phyloP scores from a whole-genome alignment of 495 filamentous ascomycete species.

The Polyplosphaeria fusca region DNA sequence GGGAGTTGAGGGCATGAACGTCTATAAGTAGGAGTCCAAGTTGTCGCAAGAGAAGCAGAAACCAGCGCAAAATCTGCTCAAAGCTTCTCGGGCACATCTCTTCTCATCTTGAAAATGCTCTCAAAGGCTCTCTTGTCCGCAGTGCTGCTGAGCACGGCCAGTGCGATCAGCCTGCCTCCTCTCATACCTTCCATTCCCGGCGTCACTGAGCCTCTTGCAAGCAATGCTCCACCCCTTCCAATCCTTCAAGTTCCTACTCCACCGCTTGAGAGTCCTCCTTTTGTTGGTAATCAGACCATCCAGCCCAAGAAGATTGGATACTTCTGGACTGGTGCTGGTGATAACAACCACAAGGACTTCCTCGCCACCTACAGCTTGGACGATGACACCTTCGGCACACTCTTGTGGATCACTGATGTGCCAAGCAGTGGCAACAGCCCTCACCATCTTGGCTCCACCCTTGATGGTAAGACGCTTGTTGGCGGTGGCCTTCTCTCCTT shows the following conservation, averaged over 20 bases:
- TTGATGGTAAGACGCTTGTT: constrained; percentile 57
- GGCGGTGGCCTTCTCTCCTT: constrained; percentile 61
- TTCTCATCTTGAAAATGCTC: constrained; percentile 11
- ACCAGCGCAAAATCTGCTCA: constrained; percentile 20
- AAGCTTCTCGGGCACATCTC: constrained; percentile 2
- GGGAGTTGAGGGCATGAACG: neutral
- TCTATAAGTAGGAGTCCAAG: constrained; percentile 7
- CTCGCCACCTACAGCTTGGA: constrained; percentile 59
- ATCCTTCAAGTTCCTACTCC: constrained; percentile 60
- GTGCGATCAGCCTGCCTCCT: constrained; percentile 47
- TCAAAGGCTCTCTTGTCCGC: constrained; percentile 15
- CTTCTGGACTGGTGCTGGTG: constrained; percentile 60
- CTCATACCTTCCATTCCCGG: constrained; percentile 60
- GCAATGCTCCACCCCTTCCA: constrained; percentile 52
- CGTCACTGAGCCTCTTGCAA: constrained; percentile 53
- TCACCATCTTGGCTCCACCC: constrained; percentile 57
- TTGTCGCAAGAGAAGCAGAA: neutral
- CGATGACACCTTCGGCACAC: constrained; percentile 60
- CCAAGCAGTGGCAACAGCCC: constrained; percentile 60
- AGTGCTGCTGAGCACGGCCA: constrained; percentile 8
- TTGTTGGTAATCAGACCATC: constrained; percentile 52
- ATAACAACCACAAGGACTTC: constrained; percentile 61
- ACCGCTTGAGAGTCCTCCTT: constrained; percentile 53
- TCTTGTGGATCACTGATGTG: constrained; percentile 58
- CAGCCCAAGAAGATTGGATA: constrained; percentile 66